A percentile compares a stretch with the other conserved stretches of the same genome.
Conservation (phyloP, 2,329 filamentous ascomycete species). For the Pseudogymnoascus sp. region DNA sequence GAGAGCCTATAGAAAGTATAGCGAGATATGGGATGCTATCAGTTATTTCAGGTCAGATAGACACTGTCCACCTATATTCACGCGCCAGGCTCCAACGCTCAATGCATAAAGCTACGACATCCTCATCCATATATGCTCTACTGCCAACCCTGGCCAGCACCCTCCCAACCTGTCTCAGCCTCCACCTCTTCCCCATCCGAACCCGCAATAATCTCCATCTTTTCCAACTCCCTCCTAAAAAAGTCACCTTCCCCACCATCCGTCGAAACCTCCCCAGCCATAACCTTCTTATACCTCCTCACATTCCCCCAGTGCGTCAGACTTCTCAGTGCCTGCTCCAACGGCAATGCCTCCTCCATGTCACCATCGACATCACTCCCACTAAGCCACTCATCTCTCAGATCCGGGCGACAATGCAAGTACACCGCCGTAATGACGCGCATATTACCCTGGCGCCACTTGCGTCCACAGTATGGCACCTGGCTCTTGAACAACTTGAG, state of each 20-base stretch:
- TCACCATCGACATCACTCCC: conserved; percentile 89
- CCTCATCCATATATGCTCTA: not conserved
- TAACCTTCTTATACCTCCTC: conserved; percentile 70
- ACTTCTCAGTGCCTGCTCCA: conserved; percentile 84
- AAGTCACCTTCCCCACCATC: conserved; percentile 72
- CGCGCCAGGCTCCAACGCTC: not conserved
- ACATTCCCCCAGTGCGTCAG: conserved; percentile 95
- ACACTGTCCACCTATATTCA: not conserved
- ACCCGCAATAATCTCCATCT: conserved; percentile 37
- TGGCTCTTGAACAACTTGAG: conserved; percentile 98
- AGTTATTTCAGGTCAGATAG: not conserved
- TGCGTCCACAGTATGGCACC: conserved; percentile 94
- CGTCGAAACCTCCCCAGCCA: conserved; percentile 51
- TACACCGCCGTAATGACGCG: conserved; percentile 97
- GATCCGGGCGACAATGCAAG: conserved; percentile 83
- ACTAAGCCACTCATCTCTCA: conserved; percentile 90
- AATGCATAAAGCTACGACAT: not conserved
- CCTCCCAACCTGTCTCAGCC: conserved; percentile 25
- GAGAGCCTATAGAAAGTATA: not conserved
- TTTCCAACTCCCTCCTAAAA: conserved; percentile 71
- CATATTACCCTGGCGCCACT: conserved; percentile 98
- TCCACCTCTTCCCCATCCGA: conserved; percentile 13
- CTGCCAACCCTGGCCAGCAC: conserved; percentile 13
- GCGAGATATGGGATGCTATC: not conserved
- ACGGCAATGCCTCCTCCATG: conserved; percentile 83